Evolutionary conservation across 306 rosid species (phyloP).

Genomic region (Delonix regia): DNA sequence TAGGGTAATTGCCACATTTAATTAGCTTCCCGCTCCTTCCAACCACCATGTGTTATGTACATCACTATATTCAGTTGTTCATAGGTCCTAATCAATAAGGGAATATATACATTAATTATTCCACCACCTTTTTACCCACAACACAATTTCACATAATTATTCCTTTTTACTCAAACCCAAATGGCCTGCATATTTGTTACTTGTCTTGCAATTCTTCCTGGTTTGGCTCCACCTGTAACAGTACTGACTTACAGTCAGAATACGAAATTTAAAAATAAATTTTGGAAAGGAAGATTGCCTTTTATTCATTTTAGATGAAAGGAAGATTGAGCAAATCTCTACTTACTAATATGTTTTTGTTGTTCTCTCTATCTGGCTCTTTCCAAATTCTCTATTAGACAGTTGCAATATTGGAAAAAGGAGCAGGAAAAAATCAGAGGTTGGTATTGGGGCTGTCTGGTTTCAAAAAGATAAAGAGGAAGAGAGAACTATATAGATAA

Average conservation of each 20-base stretch:
- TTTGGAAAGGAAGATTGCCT: no score
- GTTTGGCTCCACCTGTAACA: not conserved
- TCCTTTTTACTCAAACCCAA: not conserved
- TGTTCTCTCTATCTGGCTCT: not conserved
- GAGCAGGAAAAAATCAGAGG: not conserved
- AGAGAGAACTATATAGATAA: not conserved
- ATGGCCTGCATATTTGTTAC: no score
- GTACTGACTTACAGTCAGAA: not conserved
- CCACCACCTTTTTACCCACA: not conserved
- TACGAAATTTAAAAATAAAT: not conserved
- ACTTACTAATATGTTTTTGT: not conserved
- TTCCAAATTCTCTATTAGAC: conserved; percentile 5
- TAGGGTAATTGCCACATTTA: not conserved
- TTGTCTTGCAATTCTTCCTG: not conserved
- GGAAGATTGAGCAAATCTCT: not conserved
- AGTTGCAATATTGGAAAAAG: not conserved
- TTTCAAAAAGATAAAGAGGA: not conserved
- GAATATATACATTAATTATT: conserved; percentile 13
- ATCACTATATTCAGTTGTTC: conserved; percentile 15
- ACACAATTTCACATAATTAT: not conserved
- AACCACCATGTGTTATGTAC: conserved; percentile 31
- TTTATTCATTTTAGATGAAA: not conserved
- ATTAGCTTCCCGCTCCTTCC: not conserved
- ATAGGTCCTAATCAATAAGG: conserved; percentile 12
- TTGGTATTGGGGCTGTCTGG: conserved; percentile 2